Conservation (phyloP, 345 rosid genomes). For the Euphorbia lathyris region DNA sequence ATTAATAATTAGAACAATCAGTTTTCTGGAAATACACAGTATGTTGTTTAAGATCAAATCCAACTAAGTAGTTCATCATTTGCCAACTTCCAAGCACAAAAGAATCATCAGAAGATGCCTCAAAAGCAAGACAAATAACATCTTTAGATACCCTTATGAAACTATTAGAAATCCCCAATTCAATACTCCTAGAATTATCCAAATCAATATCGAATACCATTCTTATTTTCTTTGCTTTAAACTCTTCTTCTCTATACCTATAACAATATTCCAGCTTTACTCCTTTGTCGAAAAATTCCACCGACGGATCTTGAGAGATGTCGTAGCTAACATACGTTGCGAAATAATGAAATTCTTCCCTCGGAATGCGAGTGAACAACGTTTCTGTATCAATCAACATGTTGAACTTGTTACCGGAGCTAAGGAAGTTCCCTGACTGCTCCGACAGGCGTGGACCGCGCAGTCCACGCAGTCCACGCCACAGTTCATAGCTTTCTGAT, state of each 20-base stretch:
- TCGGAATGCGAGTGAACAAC: neutral
- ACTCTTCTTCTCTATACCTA: too few species aligned
- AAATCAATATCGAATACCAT: neutral
- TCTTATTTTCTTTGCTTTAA: neutral
- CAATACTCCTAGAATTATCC: neutral
- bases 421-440: too few species aligned
- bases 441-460: too few species aligned
- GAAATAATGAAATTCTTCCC: neutral
- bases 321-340: too few species aligned
- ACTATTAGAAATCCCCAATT: neutral
- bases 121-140: conserved; percentile 7
- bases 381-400: conserved; percentile 3
- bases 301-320: too few species aligned
- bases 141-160: neutral
- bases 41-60: neutral
- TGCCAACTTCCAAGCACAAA: neutral
- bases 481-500: neutral
- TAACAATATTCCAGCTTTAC: neutral
- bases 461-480: too few species aligned
- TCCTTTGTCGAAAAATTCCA: neutral
- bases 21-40: neutral
- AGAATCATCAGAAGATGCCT: neutral
- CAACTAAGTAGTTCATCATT: conserved; percentile 3
- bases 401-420: neutral
- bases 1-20: neutral